These are phyloP conservation scores for Mycosphaerelloides madeirae DNA, from an alignment of 2,329 filamentous ascomycete species.

Conservation along the genomic window DNA sequence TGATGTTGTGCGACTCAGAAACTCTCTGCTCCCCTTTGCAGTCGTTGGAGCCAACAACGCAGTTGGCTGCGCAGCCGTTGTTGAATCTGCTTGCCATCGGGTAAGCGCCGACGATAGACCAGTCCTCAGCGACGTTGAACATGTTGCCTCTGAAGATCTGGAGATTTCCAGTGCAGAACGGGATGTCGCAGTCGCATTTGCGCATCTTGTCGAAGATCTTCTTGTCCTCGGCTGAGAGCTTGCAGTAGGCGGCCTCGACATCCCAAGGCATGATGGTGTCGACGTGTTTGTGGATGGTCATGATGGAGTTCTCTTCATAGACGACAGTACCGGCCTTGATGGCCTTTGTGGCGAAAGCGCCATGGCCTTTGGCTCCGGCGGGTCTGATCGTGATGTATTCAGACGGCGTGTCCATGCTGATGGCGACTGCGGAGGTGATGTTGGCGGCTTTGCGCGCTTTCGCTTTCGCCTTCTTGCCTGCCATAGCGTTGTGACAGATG, in stretches of 20 bases:
- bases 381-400: constrained; percentile 1
- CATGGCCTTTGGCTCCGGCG: constrained; percentile 1
- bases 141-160: neutral
- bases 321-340: constrained; percentile 5
- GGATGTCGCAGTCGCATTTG: neutral
- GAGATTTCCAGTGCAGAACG: neutral
- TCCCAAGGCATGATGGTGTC: neutral
- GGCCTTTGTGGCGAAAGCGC: constrained; percentile 6
- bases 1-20: too few species aligned
- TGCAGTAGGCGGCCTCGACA: neutral
- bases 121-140: neutral
- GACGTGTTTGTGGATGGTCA: neutral
- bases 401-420: neutral
- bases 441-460: neutral
- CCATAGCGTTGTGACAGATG: too few species aligned
- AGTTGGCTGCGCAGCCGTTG: constrained; percentile 1
- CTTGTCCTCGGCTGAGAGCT: neutral
- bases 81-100: neutral
- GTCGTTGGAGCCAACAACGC: neutral
- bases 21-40: neutral
- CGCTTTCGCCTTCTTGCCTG: neutral
- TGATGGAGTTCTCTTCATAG: constrained; percentile 3
- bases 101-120: neutral
- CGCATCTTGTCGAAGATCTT: neutral
- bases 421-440: neutral